phyloP scores from a whole-genome alignment of 2,329 filamentous ascomycete genomes.

The Penicillium sp. region DNA sequence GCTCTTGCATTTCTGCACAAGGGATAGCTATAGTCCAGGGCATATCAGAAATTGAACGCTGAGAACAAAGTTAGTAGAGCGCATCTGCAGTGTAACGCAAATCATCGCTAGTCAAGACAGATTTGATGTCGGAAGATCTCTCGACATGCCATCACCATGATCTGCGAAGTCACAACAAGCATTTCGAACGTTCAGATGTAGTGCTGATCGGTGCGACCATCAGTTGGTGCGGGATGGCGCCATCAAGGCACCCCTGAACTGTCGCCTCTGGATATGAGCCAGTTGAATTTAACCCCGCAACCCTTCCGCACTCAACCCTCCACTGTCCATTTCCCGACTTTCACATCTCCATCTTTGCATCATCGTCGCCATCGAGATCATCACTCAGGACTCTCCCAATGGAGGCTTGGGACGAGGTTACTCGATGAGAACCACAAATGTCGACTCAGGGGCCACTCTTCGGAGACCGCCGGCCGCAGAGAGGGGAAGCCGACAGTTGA shows the following conservation, averaged over 20 bases:
- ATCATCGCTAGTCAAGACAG: not conserved
- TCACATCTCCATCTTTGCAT: not conserved
- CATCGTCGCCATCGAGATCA: not conserved
- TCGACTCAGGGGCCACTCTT: not conserved
- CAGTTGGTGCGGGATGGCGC: conserved; percentile 8
- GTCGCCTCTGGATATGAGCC: not conserved
- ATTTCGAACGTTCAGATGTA: not conserved
- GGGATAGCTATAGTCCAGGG: not conserved
- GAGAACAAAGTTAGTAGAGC: too few relatives aligned
- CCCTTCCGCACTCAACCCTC: too few relatives aligned
- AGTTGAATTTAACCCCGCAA: not conserved
- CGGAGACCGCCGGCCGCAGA: conserved; percentile 13
- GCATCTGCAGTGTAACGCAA: not conserved
- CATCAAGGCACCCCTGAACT: conserved; percentile 1
- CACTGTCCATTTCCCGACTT: not conserved
- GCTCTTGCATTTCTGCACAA: not conserved
- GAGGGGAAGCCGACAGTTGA: not conserved
- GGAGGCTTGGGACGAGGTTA: conserved; percentile 1
- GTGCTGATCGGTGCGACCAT: not conserved
- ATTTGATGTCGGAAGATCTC: not conserved
- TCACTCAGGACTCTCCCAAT: not conserved
- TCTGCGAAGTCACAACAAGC: not conserved
- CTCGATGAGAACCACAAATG: conserved; percentile 11
- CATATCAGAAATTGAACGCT: not conserved
- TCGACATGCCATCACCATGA: not conserved